phyloP scores from a whole-genome alignment of 2,329 filamentous ascomycete genomes.

The Sporothrix luriei region DNA sequence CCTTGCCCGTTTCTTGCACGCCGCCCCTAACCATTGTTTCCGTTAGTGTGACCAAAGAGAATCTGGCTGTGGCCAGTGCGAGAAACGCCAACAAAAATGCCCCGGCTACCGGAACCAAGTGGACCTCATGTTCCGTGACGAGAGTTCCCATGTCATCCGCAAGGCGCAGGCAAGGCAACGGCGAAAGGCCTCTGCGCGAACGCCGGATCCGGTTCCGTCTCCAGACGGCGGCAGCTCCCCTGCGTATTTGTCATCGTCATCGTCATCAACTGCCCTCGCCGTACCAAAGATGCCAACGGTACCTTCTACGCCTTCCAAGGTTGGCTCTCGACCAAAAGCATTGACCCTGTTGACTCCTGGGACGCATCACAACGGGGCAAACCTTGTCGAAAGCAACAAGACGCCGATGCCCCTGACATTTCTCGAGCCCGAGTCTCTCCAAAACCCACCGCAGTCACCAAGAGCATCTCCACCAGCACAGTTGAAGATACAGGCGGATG shows the following conservation, averaged over 20 bases:
- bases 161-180: slow-evolving; percentile 50
- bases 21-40: not conserved
- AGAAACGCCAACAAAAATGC: slow-evolving; percentile 55
- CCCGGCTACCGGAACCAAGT: slow-evolving; percentile 59
- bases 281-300: not conserved
- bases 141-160: slow-evolving; percentile 58
- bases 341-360: slow-evolving; percentile 27
- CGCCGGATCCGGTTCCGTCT: slow-evolving; percentile 34
- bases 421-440: slow-evolving; percentile 23
- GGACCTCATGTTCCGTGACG: slow-evolving; percentile 61
- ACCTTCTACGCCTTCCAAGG: slow-evolving; percentile 18
- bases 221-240: slow-evolving; percentile 36
- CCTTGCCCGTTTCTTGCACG: not conserved
- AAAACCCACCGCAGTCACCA: slow-evolving; percentile 13
- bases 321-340: not conserved
- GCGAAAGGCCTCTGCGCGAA: slow-evolving; percentile 37
- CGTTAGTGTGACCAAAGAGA: slow-evolving; percentile 56
- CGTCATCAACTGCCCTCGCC: not conserved
- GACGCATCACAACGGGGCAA: not conserved
- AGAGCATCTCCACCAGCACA: not conserved
- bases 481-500: not conserved
- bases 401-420: slow-evolving; percentile 7
- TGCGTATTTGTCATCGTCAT: slow-evolving; percentile 19
- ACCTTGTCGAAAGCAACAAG: not conserved
- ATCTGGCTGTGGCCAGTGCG: slow-evolving; percentile 58